phyloP scores from a whole-genome alignment of 495 filamentous ascomycete species.

The Hypomontagnella submonticulosa region DNA sequence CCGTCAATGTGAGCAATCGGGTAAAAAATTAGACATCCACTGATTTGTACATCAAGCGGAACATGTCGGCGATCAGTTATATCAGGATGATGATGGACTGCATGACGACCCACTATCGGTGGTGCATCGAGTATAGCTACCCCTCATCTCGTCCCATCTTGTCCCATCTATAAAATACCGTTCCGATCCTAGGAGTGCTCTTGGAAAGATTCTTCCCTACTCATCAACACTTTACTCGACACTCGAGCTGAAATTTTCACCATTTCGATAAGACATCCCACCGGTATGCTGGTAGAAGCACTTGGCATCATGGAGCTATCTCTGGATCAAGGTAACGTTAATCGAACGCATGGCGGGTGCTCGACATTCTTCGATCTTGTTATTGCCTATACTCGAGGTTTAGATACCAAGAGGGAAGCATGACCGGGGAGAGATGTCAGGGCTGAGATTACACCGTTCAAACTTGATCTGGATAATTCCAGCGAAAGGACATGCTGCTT shows the following conservation, averaged over 20 bases:
- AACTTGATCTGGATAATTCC: conserved; percentile 90
- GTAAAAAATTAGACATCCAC: background rate
- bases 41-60: background rate
- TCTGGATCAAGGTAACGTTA: conserved; percentile 46
- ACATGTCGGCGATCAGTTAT: conserved; percentile 22
- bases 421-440: conserved; percentile 37
- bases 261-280: conserved; percentile 13
- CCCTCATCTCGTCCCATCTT: conserved; percentile 15
- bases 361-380: conserved; percentile 48
- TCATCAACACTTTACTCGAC: background rate
- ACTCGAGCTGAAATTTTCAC: conserved; percentile 3
- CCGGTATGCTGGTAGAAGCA: conserved; percentile 36
- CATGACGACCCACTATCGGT: conserved; percentile 33
- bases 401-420: conserved; percentile 15
- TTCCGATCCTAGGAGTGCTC: background rate
- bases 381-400: conserved; percentile 7
- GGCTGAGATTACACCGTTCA: conserved; percentile 49
- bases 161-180: too few relatives aligned
- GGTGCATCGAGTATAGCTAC: conserved; percentile 19
- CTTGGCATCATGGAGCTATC: conserved; percentile 44
- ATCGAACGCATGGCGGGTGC: conserved; percentile 70
- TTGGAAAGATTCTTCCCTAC: background rate
- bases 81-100: conserved; percentile 33
- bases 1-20: too few relatives aligned
- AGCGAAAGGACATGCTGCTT: conserved; percentile 84